Evolutionary conservation across 2,329 filamentous ascomycete species (phyloP).

Genomic region (Chrysoporthe cubensis): DNA sequence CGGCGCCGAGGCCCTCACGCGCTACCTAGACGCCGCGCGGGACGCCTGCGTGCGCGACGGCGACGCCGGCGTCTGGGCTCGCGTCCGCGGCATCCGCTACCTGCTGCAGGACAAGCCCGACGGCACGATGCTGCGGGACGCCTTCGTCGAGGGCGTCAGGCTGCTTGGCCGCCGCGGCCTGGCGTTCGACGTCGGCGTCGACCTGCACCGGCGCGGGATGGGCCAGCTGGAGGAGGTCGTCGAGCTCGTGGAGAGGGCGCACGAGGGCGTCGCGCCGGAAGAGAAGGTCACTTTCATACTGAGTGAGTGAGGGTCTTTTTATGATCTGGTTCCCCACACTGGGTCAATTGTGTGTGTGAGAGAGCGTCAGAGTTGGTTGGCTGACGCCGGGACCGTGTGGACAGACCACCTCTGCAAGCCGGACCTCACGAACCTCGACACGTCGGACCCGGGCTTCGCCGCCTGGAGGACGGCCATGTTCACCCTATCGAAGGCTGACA

Average conservation of each 20-base stretch:
- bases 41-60: conserved; percentile 49
- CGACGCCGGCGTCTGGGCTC: conserved; percentile 63
- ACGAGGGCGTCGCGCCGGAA: conserved; percentile 61
- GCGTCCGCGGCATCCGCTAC: conserved; percentile 80
- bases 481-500: conserved; percentile 64
- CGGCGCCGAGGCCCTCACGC: conserved; percentile 60
- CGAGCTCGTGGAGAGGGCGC: conserved; percentile 70
- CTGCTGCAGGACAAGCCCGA: conserved; percentile 76
- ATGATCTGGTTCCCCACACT: neutral
- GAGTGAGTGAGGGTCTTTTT: conserved; percentile 54
- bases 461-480: conserved; percentile 73
- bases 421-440: conserved; percentile 68
- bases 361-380: neutral
- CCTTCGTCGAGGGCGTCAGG: conserved; percentile 68
- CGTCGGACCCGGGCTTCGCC: conserved; percentile 61
- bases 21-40: conserved; percentile 67
- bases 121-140: conserved; percentile 65
- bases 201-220: conserved; percentile 76
- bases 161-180: conserved; percentile 66
- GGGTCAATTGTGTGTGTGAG: neutral
- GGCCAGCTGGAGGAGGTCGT: conserved; percentile 74
- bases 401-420: conserved; percentile 91
- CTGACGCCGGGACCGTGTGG: neutral
- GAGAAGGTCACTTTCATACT: conserved; percentile 70
- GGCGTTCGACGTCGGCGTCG: conserved; percentile 83